Evolutionary conservation across 1,284 basidiomycete genomes (phyloP).

Genomic region (Rhodotorula glutinis): DNA sequence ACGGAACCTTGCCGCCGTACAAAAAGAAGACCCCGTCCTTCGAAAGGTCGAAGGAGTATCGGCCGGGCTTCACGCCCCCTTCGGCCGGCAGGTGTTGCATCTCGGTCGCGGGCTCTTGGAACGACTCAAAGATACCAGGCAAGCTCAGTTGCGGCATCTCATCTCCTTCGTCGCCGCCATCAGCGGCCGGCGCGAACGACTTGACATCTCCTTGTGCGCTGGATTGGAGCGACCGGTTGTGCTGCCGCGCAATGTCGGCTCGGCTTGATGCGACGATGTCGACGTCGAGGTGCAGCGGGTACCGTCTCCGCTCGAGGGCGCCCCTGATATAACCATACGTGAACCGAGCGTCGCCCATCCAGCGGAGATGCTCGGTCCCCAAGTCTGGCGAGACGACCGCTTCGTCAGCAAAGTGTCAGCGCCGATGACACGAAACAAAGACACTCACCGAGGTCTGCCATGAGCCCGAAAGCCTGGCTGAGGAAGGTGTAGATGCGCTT

Average conservation of each 20-base stretch:
- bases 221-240: constrained; percentile 39
- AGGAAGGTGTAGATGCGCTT: constrained; percentile 80
- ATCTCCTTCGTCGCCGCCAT: constrained; percentile 25
- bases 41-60: constrained; percentile 45
- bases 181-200: not conserved
- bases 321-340: constrained; percentile 75
- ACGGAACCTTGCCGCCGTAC: constrained; percentile 56
- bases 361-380: constrained; percentile 80
- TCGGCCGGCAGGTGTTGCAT: not conserved
- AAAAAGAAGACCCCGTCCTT: constrained; percentile 62
- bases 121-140: constrained; percentile 29
- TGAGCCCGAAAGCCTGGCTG: constrained; percentile 79
- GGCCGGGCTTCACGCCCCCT: constrained; percentile 19
- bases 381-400: constrained; percentile 43
- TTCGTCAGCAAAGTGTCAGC: no score
- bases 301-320: constrained; percentile 9
- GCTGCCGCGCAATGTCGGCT: constrained; percentile 60
- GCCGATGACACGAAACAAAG: no score
- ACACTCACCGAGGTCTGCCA: constrained; percentile 70
- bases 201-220: not conserved
- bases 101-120: not conserved
- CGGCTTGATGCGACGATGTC: constrained; percentile 15
- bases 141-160: constrained; percentile 54
- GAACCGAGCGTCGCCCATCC: constrained; percentile 92
- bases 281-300: constrained; percentile 22